These are phyloP conservation scores for Massarina eburnea DNA, from an alignment of 2,329 filamentous ascomycete genomes.

Conservation along the genomic window DNA sequence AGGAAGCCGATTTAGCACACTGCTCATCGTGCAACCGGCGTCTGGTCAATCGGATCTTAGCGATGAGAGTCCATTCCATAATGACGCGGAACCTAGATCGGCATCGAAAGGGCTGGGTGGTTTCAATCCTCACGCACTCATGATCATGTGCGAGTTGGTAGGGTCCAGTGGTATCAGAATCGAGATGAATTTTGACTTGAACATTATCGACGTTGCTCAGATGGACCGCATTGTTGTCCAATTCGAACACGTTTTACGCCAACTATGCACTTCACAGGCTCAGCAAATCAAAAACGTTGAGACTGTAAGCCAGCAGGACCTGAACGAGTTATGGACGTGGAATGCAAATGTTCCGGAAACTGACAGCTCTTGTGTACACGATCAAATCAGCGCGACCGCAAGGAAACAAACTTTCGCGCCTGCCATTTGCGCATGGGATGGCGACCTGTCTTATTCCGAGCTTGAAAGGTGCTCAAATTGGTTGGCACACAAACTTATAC, in stretches of 20 bases:
- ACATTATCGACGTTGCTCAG: background rate
- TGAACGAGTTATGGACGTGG: background rate
- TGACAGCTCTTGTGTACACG: constrained; percentile 12
- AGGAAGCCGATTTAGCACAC: background rate
- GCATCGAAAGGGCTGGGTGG: too few relatives aligned
- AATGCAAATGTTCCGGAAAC: background rate
- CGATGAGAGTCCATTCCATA: background rate
- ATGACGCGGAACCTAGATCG: too few relatives aligned
- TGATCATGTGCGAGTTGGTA: background rate
- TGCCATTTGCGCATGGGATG: constrained; percentile 27
- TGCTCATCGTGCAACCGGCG: background rate
- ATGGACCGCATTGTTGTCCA: background rate
- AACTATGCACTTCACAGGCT: background rate
- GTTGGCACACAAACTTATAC: constrained; percentile 5
- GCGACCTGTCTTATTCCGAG: constrained; percentile 10
- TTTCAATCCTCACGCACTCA: background rate
- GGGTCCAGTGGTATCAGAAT: background rate
- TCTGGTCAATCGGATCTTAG: background rate
- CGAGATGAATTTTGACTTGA: background rate
- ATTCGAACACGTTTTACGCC: background rate
- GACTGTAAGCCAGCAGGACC: too few relatives aligned
- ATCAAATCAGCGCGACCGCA: constrained; percentile 8
- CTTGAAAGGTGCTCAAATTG: background rate
- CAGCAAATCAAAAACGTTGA: background rate
- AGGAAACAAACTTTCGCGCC: constrained; percentile 5